A percentile compares a stretch with the other conserved stretches of the same genome.
Conservation (phyloP, 106 monocot species). For the Dendrobium catenatum region DNA sequence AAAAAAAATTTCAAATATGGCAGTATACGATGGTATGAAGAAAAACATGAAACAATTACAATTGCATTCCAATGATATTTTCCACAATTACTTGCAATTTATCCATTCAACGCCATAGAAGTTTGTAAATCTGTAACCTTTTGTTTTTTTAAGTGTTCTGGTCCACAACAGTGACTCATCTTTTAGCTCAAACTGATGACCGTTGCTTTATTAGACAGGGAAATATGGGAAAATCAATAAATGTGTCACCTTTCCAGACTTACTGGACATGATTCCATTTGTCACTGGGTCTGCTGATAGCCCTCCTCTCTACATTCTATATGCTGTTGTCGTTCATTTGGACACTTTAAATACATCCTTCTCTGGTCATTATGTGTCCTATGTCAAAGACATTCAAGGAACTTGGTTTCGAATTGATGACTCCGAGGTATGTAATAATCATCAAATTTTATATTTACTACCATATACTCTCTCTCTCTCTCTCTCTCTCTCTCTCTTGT, state of each 20-base stretch:
- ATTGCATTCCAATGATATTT: not conserved
- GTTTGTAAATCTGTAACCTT: not conserved
- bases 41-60: not conserved
- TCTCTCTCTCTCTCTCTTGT: not conserved
- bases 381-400: conserved; percentile 85
- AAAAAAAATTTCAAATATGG: not conserved
- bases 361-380: conserved; percentile 90
- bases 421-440: conserved; percentile 62
- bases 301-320: conserved; percentile 84
- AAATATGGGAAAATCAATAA: conserved; percentile 95
- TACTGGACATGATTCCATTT: conserved; percentile 95
- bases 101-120: not conserved
- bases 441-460: not conserved
- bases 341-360: conserved; percentile 86
- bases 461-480: not conserved
- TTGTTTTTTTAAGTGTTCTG: not conserved
- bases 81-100: not conserved
- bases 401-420: conserved; percentile 83
- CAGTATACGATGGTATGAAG: not conserved
- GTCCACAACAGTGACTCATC: not conserved
- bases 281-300: conserved; percentile 70
- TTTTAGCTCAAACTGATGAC: not conserved
- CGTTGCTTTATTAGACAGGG: conserved; percentile 46
- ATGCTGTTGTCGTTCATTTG: conserved; percentile 91
- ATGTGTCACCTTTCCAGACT: conserved; percentile 84